Conservation (phyloP, 1,284 basidiomycete genomes). For the Puccinia triticina region DNA sequence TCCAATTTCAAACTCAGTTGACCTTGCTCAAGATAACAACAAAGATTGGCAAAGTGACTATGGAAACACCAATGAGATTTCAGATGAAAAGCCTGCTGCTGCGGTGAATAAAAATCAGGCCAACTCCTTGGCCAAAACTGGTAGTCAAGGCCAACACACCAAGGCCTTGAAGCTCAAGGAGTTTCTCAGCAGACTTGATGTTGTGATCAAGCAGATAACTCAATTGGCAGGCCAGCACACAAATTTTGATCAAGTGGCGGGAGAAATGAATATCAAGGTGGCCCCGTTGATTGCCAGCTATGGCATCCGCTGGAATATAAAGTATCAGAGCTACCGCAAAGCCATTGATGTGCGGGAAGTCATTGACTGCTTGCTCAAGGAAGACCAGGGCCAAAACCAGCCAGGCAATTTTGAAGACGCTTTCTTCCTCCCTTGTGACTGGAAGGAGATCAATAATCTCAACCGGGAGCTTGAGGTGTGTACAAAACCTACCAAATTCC, state of each 20-base stretch:
- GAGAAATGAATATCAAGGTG: too few relatives aligned
- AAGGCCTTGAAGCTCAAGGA: not conserved
- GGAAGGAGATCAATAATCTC: not conserved
- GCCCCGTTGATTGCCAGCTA: not conserved
- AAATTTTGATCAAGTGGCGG: too few relatives aligned
- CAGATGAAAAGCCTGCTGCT: not conserved
- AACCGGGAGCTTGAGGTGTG: not conserved
- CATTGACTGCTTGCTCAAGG: not conserved
- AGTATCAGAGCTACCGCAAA: not conserved
- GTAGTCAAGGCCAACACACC: too few relatives aligned
- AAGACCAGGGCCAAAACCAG: not conserved
- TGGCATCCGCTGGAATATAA: not conserved
- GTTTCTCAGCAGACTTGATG: not conserved
- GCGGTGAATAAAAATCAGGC: not conserved
- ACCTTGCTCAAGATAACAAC: not conserved
- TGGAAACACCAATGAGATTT: not conserved
- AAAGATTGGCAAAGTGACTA: too few relatives aligned
- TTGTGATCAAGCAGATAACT: slow-evolving; percentile 6
- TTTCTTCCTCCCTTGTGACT: not conserved
- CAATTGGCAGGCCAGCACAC: not conserved
- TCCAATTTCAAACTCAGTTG: not conserved
- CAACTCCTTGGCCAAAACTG: not conserved
- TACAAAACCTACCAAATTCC: too few relatives aligned
- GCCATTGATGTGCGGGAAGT: too few relatives aligned
- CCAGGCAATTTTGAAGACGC: not conserved